Percentiles rank a stretch among this genome's conserved stretches.
These are phyloP conservation scores for Linum usitatissimum DNA, from an alignment of 345 rosid genomes.

Conservation along the genomic window DNA sequence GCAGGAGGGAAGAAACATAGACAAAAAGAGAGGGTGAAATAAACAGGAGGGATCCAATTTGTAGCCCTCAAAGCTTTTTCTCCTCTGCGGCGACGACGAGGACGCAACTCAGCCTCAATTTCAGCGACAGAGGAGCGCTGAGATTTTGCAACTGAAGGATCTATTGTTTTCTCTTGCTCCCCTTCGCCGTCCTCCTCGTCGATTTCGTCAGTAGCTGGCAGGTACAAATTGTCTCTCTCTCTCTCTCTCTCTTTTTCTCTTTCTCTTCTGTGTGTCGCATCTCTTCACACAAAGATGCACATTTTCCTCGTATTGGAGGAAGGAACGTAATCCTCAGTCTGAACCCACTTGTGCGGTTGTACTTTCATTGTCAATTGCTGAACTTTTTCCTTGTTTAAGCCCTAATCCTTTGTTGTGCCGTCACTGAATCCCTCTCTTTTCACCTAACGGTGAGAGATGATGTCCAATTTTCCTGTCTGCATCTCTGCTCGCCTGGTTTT, in stretches of 20 bases:
- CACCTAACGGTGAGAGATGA: background rate
- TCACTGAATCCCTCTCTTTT: background rate
- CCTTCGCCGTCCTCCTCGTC: background rate
- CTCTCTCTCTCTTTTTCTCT: no score
- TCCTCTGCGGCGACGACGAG: background rate
- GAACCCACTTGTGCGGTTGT: background rate
- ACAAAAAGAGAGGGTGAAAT: background rate
- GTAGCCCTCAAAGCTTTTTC: background rate
- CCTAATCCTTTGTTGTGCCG: background rate
- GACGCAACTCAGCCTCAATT: background rate
- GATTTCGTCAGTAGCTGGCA: background rate
- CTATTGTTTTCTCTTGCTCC: background rate
- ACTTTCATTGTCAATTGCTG: background rate
- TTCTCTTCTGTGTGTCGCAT: no score
- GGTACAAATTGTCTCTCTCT: background rate
- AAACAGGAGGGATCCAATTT: background rate
- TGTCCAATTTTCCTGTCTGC: background rate
- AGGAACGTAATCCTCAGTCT: background rate
- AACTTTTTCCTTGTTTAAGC: background rate
- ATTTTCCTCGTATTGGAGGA: background rate
- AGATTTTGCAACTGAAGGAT: background rate
- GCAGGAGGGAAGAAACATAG: no score
- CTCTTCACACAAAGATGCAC: background rate
- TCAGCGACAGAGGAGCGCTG: constrained; percentile 1
- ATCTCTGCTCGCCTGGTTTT: background rate